These are phyloP conservation scores for Erodium trifolium DNA, from an alignment of 441 rosid genomes.

Conservation along the genomic window DNA sequence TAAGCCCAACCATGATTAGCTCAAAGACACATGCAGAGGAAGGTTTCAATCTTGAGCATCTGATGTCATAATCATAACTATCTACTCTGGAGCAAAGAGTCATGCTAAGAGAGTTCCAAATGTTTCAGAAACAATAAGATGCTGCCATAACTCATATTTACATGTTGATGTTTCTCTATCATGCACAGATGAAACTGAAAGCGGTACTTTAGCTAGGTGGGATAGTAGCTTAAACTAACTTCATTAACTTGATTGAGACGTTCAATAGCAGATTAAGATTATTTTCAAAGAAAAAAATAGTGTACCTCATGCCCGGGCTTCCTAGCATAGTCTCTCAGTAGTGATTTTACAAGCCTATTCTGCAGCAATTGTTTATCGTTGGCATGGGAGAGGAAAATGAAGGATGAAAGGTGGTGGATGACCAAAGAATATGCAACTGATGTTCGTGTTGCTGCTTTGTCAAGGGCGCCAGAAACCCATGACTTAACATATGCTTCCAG, in stretches of 20 bases:
- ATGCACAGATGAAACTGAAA: neutral
- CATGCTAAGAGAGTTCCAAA: neutral
- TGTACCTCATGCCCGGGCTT: conserved; percentile 61
- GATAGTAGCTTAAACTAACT: neutral
- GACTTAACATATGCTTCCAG: conserved; percentile 73
- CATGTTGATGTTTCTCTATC: neutral
- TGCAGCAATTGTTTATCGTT: conserved; percentile 29
- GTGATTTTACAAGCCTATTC: conserved; percentile 57
- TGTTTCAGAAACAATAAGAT: neutral
- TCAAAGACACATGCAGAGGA: neutral
- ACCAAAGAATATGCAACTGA: conserved; percentile 55
- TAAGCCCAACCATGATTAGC: neutral
- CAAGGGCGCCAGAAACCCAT: conserved; percentile 73
- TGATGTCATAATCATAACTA: neutral
- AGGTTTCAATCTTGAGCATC: neutral
- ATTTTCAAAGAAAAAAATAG: neutral
- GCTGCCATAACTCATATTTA: neutral
- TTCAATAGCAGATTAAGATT: too few species aligned
- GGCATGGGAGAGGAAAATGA: conserved; percentile 36
- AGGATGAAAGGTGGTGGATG: conserved; percentile 61
- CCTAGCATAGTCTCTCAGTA: conserved; percentile 63
- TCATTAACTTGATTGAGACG: neutral
- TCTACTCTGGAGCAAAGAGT: too few species aligned
- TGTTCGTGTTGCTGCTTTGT: conserved; percentile 56
- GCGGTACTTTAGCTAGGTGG: neutral